Conservation (phyloP, 768 basidiomycete genomes). For the Dioszegia aurantiaca region DNA sequence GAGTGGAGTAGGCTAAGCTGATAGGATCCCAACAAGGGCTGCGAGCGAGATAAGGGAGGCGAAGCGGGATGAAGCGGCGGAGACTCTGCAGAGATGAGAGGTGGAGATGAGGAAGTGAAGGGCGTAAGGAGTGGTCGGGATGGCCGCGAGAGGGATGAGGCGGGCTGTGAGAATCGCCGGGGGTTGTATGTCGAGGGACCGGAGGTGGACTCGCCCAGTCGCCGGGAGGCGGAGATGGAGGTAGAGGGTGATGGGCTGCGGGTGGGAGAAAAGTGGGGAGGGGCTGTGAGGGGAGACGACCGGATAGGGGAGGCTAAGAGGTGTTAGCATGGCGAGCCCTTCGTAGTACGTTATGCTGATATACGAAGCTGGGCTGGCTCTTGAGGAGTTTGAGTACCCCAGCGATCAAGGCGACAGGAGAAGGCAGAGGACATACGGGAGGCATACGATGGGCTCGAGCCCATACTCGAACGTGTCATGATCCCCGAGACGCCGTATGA, state of each 20-base stretch:
- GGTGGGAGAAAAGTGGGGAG: slow-evolving; percentile 21
- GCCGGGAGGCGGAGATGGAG: slow-evolving; percentile 1
- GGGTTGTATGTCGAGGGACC: not conserved
- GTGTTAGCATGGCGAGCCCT: too few species aligned
- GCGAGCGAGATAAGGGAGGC: slow-evolving; percentile 40
- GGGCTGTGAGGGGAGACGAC: slow-evolving; percentile 28
- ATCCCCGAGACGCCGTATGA: not conserved
- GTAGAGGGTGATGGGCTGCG: slow-evolving; percentile 21
- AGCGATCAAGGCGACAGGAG: not conserved
- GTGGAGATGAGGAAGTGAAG: slow-evolving; percentile 5
- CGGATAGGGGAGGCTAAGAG: slow-evolving; percentile 23
- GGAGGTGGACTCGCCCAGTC: slow-evolving; percentile 5
- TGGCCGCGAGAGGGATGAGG: slow-evolving; percentile 8
- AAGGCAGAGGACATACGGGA: slow-evolving; percentile 1
- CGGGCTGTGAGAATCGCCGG: slow-evolving; percentile 12
- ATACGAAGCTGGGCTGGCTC: too few species aligned
- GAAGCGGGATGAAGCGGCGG: slow-evolving; percentile 17
- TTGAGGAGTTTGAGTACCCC: not conserved
- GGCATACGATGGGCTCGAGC: slow-evolving; percentile 1
- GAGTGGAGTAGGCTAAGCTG: slow-evolving; percentile 50
- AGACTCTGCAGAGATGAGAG: not conserved
- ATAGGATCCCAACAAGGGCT: slow-evolving; percentile 48
- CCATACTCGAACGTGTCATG: not conserved
- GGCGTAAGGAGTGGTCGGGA: slow-evolving; percentile 9
- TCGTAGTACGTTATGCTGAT: too few species aligned